Base-by-base conservation (phyloP, 1,139 yeast genomes). In the Candida neerlandica region DNA sequence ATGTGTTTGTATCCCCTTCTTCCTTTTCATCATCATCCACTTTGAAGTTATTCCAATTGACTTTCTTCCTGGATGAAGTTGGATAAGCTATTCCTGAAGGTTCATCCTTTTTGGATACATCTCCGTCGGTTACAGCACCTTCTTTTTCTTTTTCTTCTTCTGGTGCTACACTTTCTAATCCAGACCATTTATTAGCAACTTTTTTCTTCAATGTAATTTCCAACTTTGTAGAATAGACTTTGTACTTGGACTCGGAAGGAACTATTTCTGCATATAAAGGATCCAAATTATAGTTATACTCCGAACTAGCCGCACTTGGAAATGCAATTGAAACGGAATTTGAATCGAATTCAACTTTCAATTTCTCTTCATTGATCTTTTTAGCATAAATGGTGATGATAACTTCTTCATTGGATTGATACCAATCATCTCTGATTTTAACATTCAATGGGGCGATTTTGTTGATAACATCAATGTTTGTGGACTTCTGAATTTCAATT, bases 301-400 rank as follows among this genome's bases (percentile, higher is more conserved):
- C 79, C 15, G 81, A 67, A 9, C 73, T 74, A 1, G 68, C 60
- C 0, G 77, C 70, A 44, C 73, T 77, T 41, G 84, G 83, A 58
- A 78, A 78, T 23, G 75, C 60, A 9, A 80, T 71, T 16, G 67
- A 53, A 1, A 79, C 71, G 0, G 76, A 61, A 3, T 53, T 56
- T 1, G 59, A 44, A 4, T 61, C 58, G 49, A 82, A 74, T 1
- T 67, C 64, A 15, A 82, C 69, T 2, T 61, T 58, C 39, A 77
- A 66, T 1, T 70, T 58, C 2, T 74, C 77, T 44, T 70, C 67
- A 16, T 87, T 84, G 29, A 86, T 75, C 40, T 80, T 80, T 55
- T 86, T 85, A 49, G 90, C 83, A 58, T 86, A 94, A 6, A 94
- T 71, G 1, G 96, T 83, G 32, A 92, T 73, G 5, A 85, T 84